Base-by-base conservation (phyloP, 2,329 filamentous ascomycete genomes). In the Phaeosphaeria sp. region DNA sequence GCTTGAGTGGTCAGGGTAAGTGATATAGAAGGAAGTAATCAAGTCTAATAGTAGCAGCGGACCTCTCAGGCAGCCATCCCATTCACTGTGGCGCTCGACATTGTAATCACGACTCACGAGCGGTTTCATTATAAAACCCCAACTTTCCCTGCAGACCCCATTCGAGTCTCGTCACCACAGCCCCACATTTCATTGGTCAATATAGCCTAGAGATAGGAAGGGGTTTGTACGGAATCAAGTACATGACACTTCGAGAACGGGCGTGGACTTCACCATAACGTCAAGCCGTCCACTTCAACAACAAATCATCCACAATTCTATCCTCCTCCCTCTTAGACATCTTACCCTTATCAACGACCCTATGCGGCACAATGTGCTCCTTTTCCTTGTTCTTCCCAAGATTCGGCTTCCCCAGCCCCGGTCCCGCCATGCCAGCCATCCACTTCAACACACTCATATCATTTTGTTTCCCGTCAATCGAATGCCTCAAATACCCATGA, bases 381-480 rank as follows among this genome's bases (percentile, higher is more conserved):
- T 36, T 13, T 13, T 36, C 30, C 30, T 13, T 36, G 11, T 13
- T 6, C 15, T 13, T 13, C 30, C 30, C 15, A 13, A 3, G 11
- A 7, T 36, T 6, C 11, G 30, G 30, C 11, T 13, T 36, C 3
- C 30, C 11, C 15, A 36, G 30, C 11, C 30, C 30, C 11, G 30
- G 30, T 33, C 49, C 62, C 17, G 49, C 47, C 48, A 50, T 43
- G 30, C 30, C 30, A 7, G 51, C 27, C 43, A 27, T 39, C 46
- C 3, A 43, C 11, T 36, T 36, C 30, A 36, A 13, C 15, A 36
- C 30, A 36, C 11, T 36, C 30, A 36, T 13, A 36, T 36, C 30
- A 6, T 36, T 36, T 3, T 3, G 8, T 13, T 36, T 36, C 11
- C 30, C 30, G 15, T 36, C 30, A 13, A 13, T 36, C 30, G 30